A percentile compares a stretch with the other conserved stretches of the same genome.
Conservation (phyloP, 2,329 filamentous ascomycete genomes). For the Fusarium subtropicale region DNA sequence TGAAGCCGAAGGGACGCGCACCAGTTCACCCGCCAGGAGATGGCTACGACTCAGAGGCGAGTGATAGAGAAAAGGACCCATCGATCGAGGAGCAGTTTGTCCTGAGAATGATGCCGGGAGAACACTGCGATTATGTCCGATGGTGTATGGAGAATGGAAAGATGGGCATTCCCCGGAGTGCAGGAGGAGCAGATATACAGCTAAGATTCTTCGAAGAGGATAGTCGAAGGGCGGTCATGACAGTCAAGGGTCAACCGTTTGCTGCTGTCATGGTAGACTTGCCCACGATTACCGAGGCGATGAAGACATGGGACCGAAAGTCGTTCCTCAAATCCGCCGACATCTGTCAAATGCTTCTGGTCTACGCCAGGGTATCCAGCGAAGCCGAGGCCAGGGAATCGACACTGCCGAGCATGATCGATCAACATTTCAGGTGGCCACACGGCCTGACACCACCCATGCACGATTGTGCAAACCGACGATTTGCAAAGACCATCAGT, state of each 20-base stretch:
- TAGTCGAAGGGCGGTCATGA: slow-evolving; percentile 78
- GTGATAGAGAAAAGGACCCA: slow-evolving; percentile 88
- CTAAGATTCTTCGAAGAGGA: slow-evolving; percentile 84
- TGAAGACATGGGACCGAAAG: slow-evolving; percentile 94
- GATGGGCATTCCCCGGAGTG: slow-evolving; percentile 72
- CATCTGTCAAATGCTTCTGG: slow-evolving; percentile 88
- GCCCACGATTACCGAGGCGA: slow-evolving; percentile 87
- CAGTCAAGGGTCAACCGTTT: slow-evolving; percentile 76
- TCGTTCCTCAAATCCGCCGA: slow-evolving; percentile 90
- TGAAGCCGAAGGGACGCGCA: slow-evolving; percentile 75
- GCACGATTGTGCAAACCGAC: slow-evolving; percentile 83
- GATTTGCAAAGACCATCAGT: slow-evolving; percentile 85
- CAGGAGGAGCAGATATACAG: slow-evolving; percentile 80
- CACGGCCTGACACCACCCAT: slow-evolving; percentile 90
- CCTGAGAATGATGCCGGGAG: slow-evolving; percentile 86
- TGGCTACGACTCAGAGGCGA: slow-evolving; percentile 96
- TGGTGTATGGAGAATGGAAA: slow-evolving; percentile 80
- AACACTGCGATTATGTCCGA: slow-evolving; percentile 85
- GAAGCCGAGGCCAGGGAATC: slow-evolving; percentile 74
- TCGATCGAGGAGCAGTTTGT: slow-evolving; percentile 91
- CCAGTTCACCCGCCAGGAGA: slow-evolving; percentile 81
- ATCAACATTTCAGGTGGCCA: slow-evolving; percentile 78
- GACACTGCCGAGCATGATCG: slow-evolving; percentile 78
- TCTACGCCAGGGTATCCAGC: slow-evolving; percentile 74
- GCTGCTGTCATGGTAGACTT: slow-evolving; percentile 85